phyloP scores from a whole-genome alignment of 805 yeast species.

The Suhomyces tanzawaensis region DNA sequence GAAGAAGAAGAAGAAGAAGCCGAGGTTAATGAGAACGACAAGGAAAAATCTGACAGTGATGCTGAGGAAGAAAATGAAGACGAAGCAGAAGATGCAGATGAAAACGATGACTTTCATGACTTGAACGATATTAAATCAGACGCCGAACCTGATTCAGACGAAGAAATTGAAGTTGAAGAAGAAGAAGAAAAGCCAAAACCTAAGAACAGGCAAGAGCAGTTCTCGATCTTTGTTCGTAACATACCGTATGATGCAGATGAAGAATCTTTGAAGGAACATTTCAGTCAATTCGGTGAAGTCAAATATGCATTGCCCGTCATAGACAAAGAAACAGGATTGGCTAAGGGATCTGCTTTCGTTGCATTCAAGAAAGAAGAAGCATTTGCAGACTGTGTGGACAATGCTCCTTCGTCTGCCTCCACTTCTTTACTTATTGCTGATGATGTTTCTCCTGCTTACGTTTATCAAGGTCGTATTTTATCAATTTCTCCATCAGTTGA shows the following conservation, averaged over 20 bases:
- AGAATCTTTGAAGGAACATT: conserved; percentile 76
- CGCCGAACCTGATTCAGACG: conserved; percentile 29
- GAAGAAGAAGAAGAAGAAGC: conserved; percentile 41
- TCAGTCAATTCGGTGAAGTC: conserved; percentile 78
- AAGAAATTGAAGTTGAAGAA: conserved; percentile 31
- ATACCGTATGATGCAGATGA: conserved; percentile 92
- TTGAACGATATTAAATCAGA: conserved; percentile 34
- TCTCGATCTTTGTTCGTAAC: conserved; percentile 82
- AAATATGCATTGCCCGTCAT: conserved; percentile 91
- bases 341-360: conserved; percentile 94
- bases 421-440: conserved; percentile 80
- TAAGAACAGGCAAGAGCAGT: conserved; percentile 63
- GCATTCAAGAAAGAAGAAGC: conserved; percentile 68
- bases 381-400: conserved; percentile 63
- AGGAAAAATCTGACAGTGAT: conserved; percentile 34
- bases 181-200: conserved; percentile 32
- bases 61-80: conserved; percentile 27
- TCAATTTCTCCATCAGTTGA: conserved; percentile 84
- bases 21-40: conserved; percentile 34
- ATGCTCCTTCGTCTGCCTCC: conserved; percentile 70
- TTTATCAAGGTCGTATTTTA: conserved; percentile 87
- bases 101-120: conserved; percentile 29
- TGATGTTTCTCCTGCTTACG: conserved; percentile 86
- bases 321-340: conserved; percentile 80
- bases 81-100: conserved; percentile 26